Evolutionary conservation across 139 green algal species (phyloP).

Genomic region (Closterium sp.): DNA sequence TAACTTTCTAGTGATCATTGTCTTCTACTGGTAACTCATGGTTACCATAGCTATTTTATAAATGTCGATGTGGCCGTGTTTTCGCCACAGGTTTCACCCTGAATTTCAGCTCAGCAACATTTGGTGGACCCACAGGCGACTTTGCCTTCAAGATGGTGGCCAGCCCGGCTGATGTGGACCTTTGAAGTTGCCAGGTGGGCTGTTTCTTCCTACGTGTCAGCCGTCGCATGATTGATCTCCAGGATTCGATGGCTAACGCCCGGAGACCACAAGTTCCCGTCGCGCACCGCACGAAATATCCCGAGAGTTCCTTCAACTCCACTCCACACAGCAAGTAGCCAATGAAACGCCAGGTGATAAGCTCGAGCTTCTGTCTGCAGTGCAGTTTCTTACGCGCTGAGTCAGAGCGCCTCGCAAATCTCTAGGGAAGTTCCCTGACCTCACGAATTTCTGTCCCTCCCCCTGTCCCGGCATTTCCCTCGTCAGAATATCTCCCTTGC

Average conservation of each 20-base stretch:
- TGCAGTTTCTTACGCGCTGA: too few species aligned
- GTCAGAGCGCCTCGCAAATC: not conserved
- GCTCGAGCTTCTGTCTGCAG: too few species aligned
- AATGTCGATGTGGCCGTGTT: too few species aligned
- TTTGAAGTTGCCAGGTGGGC: not conserved
- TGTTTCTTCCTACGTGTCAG: not conserved
- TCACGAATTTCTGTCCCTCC: not conserved
- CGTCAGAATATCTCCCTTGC: not conserved
- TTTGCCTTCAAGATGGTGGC: too few species aligned
- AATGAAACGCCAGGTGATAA: not conserved
- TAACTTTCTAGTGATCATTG: too few species aligned
- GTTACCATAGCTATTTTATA: too few species aligned
- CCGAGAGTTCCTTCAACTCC: not conserved
- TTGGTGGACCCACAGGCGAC: too few species aligned
- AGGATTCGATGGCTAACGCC: not conserved
- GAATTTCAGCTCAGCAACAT: too few species aligned
- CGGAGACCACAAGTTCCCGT: not conserved
- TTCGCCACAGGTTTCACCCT: too few species aligned
- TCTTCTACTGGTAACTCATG: too few species aligned
- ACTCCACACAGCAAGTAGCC: not conserved
- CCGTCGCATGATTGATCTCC: not conserved
- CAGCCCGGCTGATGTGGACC: too few species aligned
- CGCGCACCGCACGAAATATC: not conserved
- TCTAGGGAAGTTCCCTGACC: not conserved
- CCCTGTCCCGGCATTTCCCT: not conserved